phyloP scores from a whole-genome alignment of 768 basidiomycete species.

The Collybia nuda region DNA sequence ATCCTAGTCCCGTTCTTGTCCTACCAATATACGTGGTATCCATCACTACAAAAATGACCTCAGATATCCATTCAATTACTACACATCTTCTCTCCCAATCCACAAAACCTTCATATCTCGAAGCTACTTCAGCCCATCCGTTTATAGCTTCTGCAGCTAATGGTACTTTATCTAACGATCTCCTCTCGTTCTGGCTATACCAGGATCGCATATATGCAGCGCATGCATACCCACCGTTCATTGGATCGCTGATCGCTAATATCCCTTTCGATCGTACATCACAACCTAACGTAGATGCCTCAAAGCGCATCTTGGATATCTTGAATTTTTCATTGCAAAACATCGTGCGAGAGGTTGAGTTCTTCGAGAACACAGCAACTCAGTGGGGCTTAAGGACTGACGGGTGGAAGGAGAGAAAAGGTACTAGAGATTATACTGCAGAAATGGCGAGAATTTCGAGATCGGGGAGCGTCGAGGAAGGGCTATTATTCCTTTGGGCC shows the following conservation, averaged over 20 bases:
- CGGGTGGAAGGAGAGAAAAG: constrained; percentile 52
- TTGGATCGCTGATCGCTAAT: constrained; percentile 60
- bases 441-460: constrained; percentile 60
- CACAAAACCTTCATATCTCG: constrained; percentile 37
- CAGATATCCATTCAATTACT: neutral
- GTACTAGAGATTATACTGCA: constrained; percentile 69
- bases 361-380: constrained; percentile 56
- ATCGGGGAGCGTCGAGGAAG: constrained; percentile 52
- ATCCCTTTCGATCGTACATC: constrained; percentile 46
- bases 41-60: neutral
- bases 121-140: constrained; percentile 47
- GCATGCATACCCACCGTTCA: constrained; percentile 72
- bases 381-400: constrained; percentile 45
- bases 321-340: constrained; percentile 57
- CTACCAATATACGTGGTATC: no score
- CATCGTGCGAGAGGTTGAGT: constrained; percentile 53
- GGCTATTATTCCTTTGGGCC: constrained; percentile 73
- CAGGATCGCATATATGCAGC: constrained; percentile 78
- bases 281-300: constrained; percentile 31
- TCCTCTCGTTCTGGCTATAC: constrained; percentile 62
- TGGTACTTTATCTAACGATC: constrained; percentile 42
- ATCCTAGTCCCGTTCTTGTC: no score
- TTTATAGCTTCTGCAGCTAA: constrained; percentile 63
- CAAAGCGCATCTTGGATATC: constrained; percentile 39
- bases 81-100: constrained; percentile 34